Evolutionary conservation across 495 filamentous ascomycete genomes (phyloP).

Genomic region (Apodospora peruviana): DNA sequence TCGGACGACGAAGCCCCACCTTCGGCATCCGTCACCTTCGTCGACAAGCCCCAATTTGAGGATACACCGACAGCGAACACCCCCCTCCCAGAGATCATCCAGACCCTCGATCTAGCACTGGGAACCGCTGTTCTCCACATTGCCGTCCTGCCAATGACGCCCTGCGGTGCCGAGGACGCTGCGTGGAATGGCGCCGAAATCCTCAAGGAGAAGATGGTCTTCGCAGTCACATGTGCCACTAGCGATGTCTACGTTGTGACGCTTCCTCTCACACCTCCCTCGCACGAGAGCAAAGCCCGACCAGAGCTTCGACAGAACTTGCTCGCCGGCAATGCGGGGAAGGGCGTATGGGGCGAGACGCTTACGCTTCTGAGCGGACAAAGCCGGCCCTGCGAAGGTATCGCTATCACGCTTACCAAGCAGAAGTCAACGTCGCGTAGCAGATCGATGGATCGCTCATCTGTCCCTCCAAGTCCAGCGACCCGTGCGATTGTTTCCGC

Average conservation of each 20-base stretch:
- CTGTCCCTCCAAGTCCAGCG: constrained; percentile 3
- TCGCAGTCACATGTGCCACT: constrained; percentile 67
- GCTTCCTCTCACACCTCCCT: constrained; percentile 69
- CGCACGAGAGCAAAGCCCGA: constrained; percentile 49
- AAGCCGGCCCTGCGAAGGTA: constrained; percentile 54
- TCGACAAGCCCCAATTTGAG: constrained; percentile 45
- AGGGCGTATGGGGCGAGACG: constrained; percentile 57
- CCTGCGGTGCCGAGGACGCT: constrained; percentile 37
- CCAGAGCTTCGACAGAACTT: constrained; percentile 40
- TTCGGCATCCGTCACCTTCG: constrained; percentile 15
- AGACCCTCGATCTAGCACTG: constrained; percentile 62
- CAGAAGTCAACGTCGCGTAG: constrained; percentile 23
- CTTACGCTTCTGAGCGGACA: constrained; percentile 53
- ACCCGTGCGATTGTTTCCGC: constrained; percentile 45
- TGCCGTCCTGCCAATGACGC: constrained; percentile 50
- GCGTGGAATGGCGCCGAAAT: constrained; percentile 53
- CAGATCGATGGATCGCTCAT: constrained; percentile 31
- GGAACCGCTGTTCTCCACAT: constrained; percentile 57
- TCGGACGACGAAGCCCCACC: constrained; percentile 64
- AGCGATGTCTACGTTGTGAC: constrained; percentile 62
- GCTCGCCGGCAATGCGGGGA: constrained; percentile 40
- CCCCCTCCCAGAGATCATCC: constrained; percentile 47
- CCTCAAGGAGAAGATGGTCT: constrained; percentile 59
- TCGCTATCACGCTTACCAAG: constrained; percentile 62
- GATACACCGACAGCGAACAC: constrained; percentile 36